Evolutionary conservation across 176 grass and related monocot genomes (phyloP).

Genomic region (bread wheat (Triticum aestivum)): IWGSC_CS_RefSeq_v2.1 NC_057807.1:168680976-168681475

Average conservation of each 20-base stretch:
- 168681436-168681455: conserved; percentile 24
- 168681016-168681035: not conserved
- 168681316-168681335: conserved; percentile 80
- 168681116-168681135: not conserved
- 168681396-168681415: too few relatives aligned
- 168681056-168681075: not conserved
- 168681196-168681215: not conserved
- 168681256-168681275: conserved; percentile 21
- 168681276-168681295: conserved; percentile 3
- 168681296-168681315: conserved; percentile 56
- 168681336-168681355: conserved; percentile 92
- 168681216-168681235: not conserved
- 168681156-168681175: conserved; percentile 15
- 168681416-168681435: too few relatives aligned
- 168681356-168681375: conserved; percentile 93
- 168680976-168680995: not conserved
- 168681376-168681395: conserved; percentile 86
- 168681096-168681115: not conserved
- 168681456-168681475: not conserved
- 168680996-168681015: not conserved
- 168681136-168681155: not conserved
- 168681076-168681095: not conserved
- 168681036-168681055: not conserved
- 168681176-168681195: not conserved
- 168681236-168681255: not conserved